Percentiles rank a stretch among this genome's conserved stretches.
Evolutionary conservation across 164 flowering plant species (phyloP).

Genomic region (Vitis cinerea): DNA sequence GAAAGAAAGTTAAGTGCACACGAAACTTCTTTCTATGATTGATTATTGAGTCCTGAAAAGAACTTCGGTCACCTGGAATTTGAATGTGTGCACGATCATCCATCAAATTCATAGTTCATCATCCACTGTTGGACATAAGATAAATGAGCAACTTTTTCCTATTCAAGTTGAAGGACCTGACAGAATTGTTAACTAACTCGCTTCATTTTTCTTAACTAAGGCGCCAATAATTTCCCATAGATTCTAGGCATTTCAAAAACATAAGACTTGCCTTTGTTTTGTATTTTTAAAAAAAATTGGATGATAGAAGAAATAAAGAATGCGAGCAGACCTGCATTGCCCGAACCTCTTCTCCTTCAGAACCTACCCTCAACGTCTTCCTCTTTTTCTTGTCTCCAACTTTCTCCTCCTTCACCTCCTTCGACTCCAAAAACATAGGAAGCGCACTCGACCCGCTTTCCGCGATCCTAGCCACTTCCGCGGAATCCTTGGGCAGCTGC

Average conservation of each 20-base stretch:
- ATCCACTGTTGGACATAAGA: too few relatives aligned
- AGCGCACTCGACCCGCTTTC: constrained; percentile 34
- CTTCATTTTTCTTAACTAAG: too few relatives aligned
- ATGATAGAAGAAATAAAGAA: constrained; percentile 9
- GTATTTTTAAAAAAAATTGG: neutral
- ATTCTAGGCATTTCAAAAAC: neutral
- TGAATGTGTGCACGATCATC: too few relatives aligned
- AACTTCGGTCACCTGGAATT: too few relatives aligned
- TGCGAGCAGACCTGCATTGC: constrained; percentile 70
- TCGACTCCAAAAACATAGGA: constrained; percentile 31
- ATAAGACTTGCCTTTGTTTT: constrained; percentile 26
- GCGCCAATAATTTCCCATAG: too few relatives aligned
- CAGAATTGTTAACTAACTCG: too few relatives aligned
- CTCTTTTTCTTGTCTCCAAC: constrained; percentile 28
- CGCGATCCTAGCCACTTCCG: constrained; percentile 22
- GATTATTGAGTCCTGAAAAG: too few relatives aligned
- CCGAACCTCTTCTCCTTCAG: constrained; percentile 86
- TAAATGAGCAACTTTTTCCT: too few relatives aligned
- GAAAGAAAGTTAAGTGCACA: too few relatives aligned
- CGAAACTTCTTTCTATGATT: too few relatives aligned
- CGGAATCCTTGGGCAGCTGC: constrained; percentile 12
- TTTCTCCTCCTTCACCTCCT: constrained; percentile 26
- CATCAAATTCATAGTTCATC: too few relatives aligned
- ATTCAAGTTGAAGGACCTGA: too few relatives aligned
- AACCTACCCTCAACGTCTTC: constrained; percentile 52